Evolutionary conservation across 176 grass and related monocot genomes (phyloP), one percentile per base, ranked within the genome.

Genomic region (Otatea glauca): DNA sequence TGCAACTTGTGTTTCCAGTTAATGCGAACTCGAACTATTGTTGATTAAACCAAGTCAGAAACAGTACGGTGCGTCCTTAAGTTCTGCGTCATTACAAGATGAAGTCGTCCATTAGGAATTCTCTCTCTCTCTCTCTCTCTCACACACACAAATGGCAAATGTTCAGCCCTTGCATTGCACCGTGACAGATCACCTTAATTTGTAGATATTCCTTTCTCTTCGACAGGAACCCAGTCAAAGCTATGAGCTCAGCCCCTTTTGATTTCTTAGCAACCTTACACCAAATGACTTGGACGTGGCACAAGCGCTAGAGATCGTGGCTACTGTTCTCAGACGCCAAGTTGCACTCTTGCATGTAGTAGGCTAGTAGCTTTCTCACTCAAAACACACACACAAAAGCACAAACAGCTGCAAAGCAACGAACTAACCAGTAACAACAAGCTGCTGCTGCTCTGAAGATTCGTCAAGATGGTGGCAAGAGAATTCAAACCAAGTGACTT

Each of bases 401-500:
- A 56, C 20, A 56, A 9, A 21, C 18, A 17, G 37, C 0, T 70
- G 37, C 14, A 15, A 10, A 42, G 27, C 47, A 78, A 47, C 45
- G 72, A 18, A 83, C 24, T 66, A 79, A 35, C 27, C 6, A 17
- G 61, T 72, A 45, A 51, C 48, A 65, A 60, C 17, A 12, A 7
- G 44, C 42, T 20, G 58, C 6, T 69, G 72, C 39, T 76, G 44
- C 27, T 69, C 42, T 85, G 25, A 74, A 76, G 77, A 81, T 86
- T 86, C 21, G 56, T 86, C 84, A 86, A 24, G 39, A 53, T n/a
- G 38, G 54, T 70, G 73, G 68, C 6, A 66, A 79, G 51, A 21
- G 47, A 79, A 92, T 71, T 94, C 92, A 92, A 85, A 89, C 51
- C 32, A n/a, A 70, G 85, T 55, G 70, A 88, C 72, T 90, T 94